Base-by-base conservation (phyloP, 345 rosid species). In the Viola odorata region DNA sequence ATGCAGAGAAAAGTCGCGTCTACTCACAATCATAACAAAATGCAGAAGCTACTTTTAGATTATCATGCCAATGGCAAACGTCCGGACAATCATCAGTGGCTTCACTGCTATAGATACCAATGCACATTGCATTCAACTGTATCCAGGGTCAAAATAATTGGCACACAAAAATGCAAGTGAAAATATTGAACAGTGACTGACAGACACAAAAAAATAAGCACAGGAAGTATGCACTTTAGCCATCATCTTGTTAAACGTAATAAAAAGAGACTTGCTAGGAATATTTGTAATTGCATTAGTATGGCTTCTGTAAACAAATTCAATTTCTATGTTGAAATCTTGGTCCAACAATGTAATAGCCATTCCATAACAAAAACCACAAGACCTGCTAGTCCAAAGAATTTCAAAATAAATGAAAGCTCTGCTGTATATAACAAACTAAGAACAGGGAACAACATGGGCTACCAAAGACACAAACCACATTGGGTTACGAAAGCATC, bases 361-460 rank as follows among this genome's bases (percentile, higher is more conserved):
- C 12, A 37, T 12, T 55, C 45, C 9, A 36, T 37, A 7, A 60
- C 6, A 17, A 41, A 66, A 65, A 70, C 12, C n/a, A 57, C 12
- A 59, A 47, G 64, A 61, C 56, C 45, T 63, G 62, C 14, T 54
- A 50, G 71, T 58, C 59, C 40, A 49, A 49, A 4, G 32, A 48
- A 60, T 55, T 45, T 45, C 13, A 11, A 44, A 59, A 54, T 53
- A 39, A 44, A 40, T 39, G 23, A 66, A 12, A 14, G 38, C 53
- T 44, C 41, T 14, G 7, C 8, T 8, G 8, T 51, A 13, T 7
- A 50, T 49, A 65, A 56, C 41, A n/a, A 68, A 41, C 42, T 60
- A 62, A 47, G 60, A 45, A 45, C 9, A 48, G 5, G 63, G 37
- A 14, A 51, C 37, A 62, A 38, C 61, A 47, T 47, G 14, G 17